phyloP scores from a whole-genome alignment of 2,329 filamentous ascomycete genomes.

The Aspergillus floridensis region DNA sequence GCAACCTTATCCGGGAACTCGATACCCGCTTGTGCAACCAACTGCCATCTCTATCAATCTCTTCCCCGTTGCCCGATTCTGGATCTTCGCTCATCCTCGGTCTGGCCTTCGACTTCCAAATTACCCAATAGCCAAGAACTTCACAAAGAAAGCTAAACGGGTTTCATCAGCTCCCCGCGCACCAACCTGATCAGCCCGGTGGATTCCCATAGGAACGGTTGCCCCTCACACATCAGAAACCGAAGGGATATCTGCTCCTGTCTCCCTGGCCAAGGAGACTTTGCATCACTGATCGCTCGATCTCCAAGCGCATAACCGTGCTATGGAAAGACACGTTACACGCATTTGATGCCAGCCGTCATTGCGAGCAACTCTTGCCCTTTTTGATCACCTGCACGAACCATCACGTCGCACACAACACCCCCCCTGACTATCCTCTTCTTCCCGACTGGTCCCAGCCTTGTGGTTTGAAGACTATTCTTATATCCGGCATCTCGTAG shows the following conservation, averaged over 20 bases:
- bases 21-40: background rate
- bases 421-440: conserved; percentile 7
- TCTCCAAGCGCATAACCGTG: conserved; percentile 22
- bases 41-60: background rate
- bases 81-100: background rate
- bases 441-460: conserved; percentile 8
- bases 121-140: background rate
- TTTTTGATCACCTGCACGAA: conserved; percentile 20
- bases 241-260: conserved; percentile 19
- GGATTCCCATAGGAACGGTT: conserved; percentile 16
- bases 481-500: conserved; percentile 12
- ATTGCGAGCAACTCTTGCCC: conserved; percentile 17
- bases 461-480: conserved; percentile 3
- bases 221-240: conserved; percentile 13
- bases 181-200: background rate
- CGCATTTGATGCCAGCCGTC: conserved; percentile 24
- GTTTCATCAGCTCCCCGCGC: conserved; percentile 2
- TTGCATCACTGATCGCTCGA: conserved; percentile 2
- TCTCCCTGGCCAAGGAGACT: conserved; percentile 16
- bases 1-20: conserved; percentile 9
- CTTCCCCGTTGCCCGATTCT: background rate
- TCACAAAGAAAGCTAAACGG: conserved; percentile 9
- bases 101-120: background rate
- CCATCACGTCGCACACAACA: conserved; percentile 22
- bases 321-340: conserved; percentile 22